A percentile compares a stretch with the other conserved stretches of the same genome.
These are phyloP conservation scores for Protomyces macrosporus DNA, from an alignment of 1,139 yeast species.

Conservation along the genomic window DNA sequence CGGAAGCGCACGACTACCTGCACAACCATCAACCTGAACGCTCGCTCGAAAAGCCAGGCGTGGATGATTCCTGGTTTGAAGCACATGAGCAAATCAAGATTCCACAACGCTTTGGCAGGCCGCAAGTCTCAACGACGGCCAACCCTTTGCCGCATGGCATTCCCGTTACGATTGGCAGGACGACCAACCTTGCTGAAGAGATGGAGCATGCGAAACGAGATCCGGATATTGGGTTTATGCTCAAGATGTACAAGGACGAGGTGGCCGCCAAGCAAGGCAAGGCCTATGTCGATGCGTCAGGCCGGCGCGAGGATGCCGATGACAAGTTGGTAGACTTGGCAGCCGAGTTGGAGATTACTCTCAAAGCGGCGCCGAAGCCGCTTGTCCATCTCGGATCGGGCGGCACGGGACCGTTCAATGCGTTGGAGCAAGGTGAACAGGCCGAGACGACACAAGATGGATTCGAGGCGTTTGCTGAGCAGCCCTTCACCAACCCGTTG, in stretches of 20 bases:
- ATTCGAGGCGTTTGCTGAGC: constrained; percentile 11
- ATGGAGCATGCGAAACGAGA: constrained; percentile 25
- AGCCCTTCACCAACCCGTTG: constrained; percentile 25
- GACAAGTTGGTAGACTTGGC: constrained; percentile 2
- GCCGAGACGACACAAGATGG: background rate
- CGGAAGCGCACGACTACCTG: constrained; percentile 12
- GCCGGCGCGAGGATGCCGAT: constrained; percentile 3
- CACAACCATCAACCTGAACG: background rate
- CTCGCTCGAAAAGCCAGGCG: constrained; percentile 4
- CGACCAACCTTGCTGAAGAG: constrained; percentile 14
- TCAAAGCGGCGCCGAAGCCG: constrained; percentile 2
- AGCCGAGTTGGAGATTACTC: background rate
- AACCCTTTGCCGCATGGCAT: constrained; percentile 24
- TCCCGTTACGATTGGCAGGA: constrained; percentile 7
- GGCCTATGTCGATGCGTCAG: background rate
- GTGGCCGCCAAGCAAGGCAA: constrained; percentile 5
- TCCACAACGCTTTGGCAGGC: constrained; percentile 15
- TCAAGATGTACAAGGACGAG: constrained; percentile 16
- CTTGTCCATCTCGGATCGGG: constrained; percentile 19
- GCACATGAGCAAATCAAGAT: constrained; percentile 8
- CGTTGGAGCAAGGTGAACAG: constrained; percentile 11
- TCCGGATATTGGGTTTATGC: constrained; percentile 19
- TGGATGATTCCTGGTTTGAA: constrained; percentile 7
- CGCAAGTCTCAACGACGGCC: constrained; percentile 23
- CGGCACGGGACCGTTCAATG: constrained; percentile 15